Evolutionary conservation across 2,329 filamentous ascomycete species (phyloP).

Genomic region (Xylaria sp.): DNA sequence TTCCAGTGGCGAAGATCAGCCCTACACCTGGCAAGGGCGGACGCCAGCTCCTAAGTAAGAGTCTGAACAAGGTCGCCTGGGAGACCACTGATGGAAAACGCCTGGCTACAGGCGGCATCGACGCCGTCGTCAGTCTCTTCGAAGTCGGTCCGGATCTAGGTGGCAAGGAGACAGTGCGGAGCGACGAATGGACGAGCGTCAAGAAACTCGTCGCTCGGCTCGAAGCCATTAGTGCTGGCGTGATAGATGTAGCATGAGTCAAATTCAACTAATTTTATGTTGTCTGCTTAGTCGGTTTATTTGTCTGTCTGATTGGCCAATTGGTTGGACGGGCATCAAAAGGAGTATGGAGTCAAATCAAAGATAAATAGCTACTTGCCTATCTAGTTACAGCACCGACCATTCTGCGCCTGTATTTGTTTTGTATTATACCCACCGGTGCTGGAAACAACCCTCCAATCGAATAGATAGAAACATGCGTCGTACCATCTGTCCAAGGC

Average conservation of each 20-base stretch:
- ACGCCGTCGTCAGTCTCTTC: constrained; percentile 89
- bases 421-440: constrained; percentile 25
- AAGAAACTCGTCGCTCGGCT: constrained; percentile 85
- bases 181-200: constrained; percentile 91
- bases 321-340: constrained; percentile 13
- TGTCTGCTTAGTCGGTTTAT: constrained; percentile 36
- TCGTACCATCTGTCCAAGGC: constrained; percentile 12
- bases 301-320: constrained; percentile 41
- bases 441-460: not conserved
- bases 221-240: constrained; percentile 65
- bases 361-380: not conserved
- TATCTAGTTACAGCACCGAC: constrained; percentile 11
- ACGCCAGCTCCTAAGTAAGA: constrained; percentile 76
- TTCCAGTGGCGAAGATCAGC: constrained; percentile 81
- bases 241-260: constrained; percentile 44
- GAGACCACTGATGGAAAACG: constrained; percentile 86
- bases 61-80: constrained; percentile 94
- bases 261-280: not conserved
- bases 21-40: constrained; percentile 70
- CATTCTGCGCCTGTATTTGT: constrained; percentile 16
- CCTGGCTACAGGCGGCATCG: constrained; percentile 88
- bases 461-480: not conserved
- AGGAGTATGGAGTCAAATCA: constrained; percentile 24
- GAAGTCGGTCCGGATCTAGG: constrained; percentile 85
- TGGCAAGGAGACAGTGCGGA: constrained; percentile 80